Evolutionary conservation across 164 flowering plant species (phyloP).

Genomic region (Euptelea pleiosperma): DNA sequence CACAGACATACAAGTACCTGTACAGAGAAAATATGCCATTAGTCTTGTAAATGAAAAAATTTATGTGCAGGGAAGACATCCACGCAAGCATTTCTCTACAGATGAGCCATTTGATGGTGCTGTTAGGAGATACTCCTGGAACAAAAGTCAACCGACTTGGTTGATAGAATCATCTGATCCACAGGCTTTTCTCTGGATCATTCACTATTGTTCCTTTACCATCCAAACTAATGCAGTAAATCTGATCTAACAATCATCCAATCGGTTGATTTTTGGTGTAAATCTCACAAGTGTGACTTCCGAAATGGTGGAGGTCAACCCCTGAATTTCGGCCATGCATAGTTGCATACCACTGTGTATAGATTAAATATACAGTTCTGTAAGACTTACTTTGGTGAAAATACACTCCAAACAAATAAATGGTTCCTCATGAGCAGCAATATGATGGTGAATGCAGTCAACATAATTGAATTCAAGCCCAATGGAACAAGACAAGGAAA

Average conservation of each 20-base stretch:
- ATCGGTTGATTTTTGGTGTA: background rate
- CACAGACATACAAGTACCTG: slow-evolving; percentile 86
- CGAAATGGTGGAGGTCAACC: too few relatives aligned
- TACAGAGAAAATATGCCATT: slow-evolving; percentile 1
- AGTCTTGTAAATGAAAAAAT: background rate
- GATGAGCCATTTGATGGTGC: background rate
- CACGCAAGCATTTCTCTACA: background rate
- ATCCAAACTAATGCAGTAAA: too few relatives aligned
- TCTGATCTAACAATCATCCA: background rate
- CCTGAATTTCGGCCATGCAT: too few relatives aligned
- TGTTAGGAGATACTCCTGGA: background rate
- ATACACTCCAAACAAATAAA: slow-evolving; percentile 94
- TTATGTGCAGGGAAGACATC: background rate
- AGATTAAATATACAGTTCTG: background rate
- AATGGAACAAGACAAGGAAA: slow-evolving; percentile 79
- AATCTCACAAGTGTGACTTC: background rate
- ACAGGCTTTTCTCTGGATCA: background rate
- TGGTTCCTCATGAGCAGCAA: slow-evolving; percentile 93
- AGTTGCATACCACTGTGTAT: too few relatives aligned
- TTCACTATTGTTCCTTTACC: too few relatives aligned
- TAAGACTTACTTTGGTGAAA: slow-evolving; percentile 90
- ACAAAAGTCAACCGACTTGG: background rate
- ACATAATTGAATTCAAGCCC: slow-evolving; percentile 62
- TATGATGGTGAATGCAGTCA: slow-evolving; percentile 68
- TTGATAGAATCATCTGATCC: background rate